These are phyloP conservation scores for Dendrostoma leiphaemia DNA, from an alignment of 2,329 filamentous ascomycete genomes.

Conservation along the genomic window DNA sequence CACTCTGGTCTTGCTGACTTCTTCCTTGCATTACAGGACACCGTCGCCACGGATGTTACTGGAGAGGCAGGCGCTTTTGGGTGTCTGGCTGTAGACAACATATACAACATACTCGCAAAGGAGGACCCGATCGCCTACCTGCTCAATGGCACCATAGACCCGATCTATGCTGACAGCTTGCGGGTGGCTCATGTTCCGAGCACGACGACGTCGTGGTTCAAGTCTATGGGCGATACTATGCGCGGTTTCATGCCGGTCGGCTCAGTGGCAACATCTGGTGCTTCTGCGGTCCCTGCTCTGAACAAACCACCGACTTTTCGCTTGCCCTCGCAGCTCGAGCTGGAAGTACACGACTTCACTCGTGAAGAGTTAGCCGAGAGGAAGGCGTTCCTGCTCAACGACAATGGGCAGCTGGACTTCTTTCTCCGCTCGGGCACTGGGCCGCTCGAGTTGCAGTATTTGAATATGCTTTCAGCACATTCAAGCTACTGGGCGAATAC, in stretches of 20 bases:
- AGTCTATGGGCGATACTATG: conserved; percentile 62
- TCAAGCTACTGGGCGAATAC: conserved; percentile 87
- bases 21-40: conserved; percentile 45
- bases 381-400: conserved; percentile 83
- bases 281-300: conserved; percentile 27
- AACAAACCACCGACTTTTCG: conserved; percentile 41
- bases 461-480: conserved; percentile 96
- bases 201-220: conserved; percentile 62
- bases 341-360: conserved; percentile 94
- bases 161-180: conserved; percentile 71
- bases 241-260: conserved; percentile 59
- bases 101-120: conserved; percentile 84
- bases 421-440: conserved; percentile 82
- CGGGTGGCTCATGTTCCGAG: conserved; percentile 78
- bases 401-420: conserved; percentile 95
- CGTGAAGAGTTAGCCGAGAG: conserved; percentile 90
- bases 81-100: conserved; percentile 89
- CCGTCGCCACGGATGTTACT: conserved; percentile 58
- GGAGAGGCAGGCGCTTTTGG: conserved; percentile 80
- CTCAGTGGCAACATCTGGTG: conserved; percentile 25
- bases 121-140: conserved; percentile 83
- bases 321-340: conserved; percentile 70
- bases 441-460: conserved; percentile 88
- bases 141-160: conserved; percentile 86
- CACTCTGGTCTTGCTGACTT: too few species aligned